Percentiles rank a stretch among this genome's conserved stretches.
Conservation (phyloP, 2,329 filamentous ascomycete genomes). For the Ceratocystis colombiana region DNA sequence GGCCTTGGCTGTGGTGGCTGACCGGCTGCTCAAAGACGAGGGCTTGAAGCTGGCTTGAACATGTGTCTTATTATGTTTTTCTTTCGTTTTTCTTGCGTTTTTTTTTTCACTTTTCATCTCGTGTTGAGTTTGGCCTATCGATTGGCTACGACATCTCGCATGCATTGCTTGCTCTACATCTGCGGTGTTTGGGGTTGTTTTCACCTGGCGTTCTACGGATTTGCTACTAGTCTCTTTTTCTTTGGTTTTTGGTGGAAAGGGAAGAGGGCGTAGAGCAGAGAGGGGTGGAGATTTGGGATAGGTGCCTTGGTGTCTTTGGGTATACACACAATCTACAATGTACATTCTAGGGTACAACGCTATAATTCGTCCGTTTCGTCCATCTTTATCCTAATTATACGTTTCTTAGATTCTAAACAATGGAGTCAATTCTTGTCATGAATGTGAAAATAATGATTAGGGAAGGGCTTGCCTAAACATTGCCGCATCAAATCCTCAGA, state of each 20-base stretch:
- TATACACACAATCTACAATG: background rate
- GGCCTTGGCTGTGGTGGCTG: conserved; percentile 44
- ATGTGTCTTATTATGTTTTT: background rate
- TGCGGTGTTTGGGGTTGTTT: conserved; percentile 15
- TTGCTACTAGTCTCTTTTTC: background rate
- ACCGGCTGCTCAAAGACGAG: conserved; percentile 42
- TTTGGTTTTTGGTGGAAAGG: background rate
- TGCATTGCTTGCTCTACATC: conserved; percentile 19
- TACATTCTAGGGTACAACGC: background rate
- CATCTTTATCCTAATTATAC: background rate
- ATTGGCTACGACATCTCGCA: background rate
- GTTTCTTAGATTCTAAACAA: background rate
- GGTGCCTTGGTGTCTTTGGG: background rate
- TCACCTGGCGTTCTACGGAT: conserved; percentile 14
- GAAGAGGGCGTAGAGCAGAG: background rate
- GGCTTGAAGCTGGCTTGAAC: conserved; percentile 39
- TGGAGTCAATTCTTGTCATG: background rate
- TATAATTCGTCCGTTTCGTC: background rate
- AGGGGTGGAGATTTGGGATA: conserved; percentile 6
- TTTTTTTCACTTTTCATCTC: conserved; percentile 16
- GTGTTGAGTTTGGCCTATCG: background rate
- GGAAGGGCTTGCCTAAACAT: background rate
- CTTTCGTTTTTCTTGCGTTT: conserved; percentile 12
- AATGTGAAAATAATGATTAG: background rate
- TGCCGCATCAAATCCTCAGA: background rate